A percentile compares a stretch with the other conserved stretches of the same genome.
These are phyloP conservation scores for Corchorus capsularis DNA, from an alignment of 345 rosid species.

Conservation along the genomic window DNA sequence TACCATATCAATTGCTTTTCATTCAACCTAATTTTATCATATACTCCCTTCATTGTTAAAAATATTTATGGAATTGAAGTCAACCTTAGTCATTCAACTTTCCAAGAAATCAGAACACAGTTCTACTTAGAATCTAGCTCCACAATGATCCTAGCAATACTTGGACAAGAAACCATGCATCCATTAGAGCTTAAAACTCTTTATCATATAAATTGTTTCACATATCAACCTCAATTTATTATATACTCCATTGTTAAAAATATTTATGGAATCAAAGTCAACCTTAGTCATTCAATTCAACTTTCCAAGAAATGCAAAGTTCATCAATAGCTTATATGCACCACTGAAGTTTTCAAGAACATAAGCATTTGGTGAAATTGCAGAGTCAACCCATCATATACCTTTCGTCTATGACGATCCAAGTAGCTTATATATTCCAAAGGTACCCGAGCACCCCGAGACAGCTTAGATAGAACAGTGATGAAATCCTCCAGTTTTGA, in stretches of 20 bases:
- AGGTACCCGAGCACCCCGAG: slow-evolving; percentile 86
- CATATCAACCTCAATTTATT: neutral
- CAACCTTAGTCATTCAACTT: too few relatives aligned
- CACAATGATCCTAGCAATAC: neutral
- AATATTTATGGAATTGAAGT: neutral
- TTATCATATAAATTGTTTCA: neutral
- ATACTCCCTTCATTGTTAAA: neutral
- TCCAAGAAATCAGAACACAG: too few relatives aligned
- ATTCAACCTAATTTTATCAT: neutral
- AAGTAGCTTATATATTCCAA: slow-evolving; percentile 77
- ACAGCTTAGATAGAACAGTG: slow-evolving; percentile 64
- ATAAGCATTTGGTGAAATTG: neutral
- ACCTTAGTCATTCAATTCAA: neutral
- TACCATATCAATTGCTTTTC: neutral
- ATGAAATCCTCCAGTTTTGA: slow-evolving; percentile 67
- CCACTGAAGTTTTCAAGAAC: neutral
- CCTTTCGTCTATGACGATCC: slow-evolving; percentile 97
- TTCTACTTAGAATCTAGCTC: too few relatives aligned
- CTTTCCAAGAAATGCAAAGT: neutral
- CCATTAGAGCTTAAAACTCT: slow-evolving; percentile 1
- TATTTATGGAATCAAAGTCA: neutral
- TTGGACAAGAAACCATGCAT: neutral
- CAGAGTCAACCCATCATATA: slow-evolving; percentile 25
- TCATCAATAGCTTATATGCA: neutral
- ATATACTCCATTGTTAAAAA: neutral